Evolutionary conservation across 2,329 filamentous ascomycete genomes (phyloP), one percentile per base, ranked within the genome.

Genomic region (Cladosporium sp.): DNA sequence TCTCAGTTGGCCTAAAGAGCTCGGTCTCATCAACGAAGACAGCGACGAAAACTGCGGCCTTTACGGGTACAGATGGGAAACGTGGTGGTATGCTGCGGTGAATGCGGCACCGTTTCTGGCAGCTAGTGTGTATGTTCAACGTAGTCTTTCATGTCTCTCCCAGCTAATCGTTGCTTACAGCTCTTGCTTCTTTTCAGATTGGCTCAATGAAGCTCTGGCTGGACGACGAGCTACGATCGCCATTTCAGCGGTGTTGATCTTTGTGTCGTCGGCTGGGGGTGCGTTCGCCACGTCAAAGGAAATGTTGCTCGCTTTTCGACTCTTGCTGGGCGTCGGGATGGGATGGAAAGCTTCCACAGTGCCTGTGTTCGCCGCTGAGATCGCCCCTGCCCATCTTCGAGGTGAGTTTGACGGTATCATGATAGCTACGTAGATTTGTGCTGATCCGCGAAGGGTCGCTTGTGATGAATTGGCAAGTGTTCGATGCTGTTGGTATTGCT

Each of bases 271-370:
- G 35, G 61, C 67, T 46, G 65, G 60, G 0, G 55, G 58, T 20
- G 64, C 61, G 4, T 60, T 57, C 29, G 57, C 58, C 1, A 19
- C 53, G 15, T 64, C 53, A 33, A 64, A 61, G 60, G 52, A 55
- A 29, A 45, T 60, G 33, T 53, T 68, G 4, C 53, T 68, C 3
- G 59, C 49, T 20, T 66, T 59, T 53, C 61, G 66, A 4, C 53
- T 64, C 29, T 49, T 66, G 6, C 56, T 67, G 18, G 64, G 64
- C 3, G 59, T 66, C 19, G 65, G 65, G 22, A 66, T 66, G 62
- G 65, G 65, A 1, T 57, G 57, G 18, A 66, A 67, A 45, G 65
- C 62, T 7, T 60, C 58, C 3, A 56, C 65, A 22, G 59, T 62
- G 1, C 62, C 65, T 2, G 62, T 67, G 38, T 64, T 66, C 43